These are phyloP conservation scores for Pilaira anomala DNA, from an alignment of 192 early-diverging fungal species.

Conservation along the genomic window DNA sequence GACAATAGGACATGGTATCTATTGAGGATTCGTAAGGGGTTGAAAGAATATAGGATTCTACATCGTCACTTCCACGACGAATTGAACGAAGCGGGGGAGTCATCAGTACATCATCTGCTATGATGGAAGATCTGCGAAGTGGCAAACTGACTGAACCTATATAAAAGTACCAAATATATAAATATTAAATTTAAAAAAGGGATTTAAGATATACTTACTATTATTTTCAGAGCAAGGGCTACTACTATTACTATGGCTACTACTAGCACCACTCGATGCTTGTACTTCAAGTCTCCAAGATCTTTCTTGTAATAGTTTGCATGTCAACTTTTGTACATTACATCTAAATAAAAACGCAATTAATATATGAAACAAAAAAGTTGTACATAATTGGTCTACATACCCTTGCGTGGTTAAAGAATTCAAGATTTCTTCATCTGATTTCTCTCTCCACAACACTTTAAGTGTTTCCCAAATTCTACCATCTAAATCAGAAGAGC, in stretches of 20 bases:
- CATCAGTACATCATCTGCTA: slow-evolving; percentile 7
- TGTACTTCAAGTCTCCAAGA: not conserved
- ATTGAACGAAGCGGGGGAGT: slow-evolving; percentile 3
- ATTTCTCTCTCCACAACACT: slow-evolving; percentile 23
- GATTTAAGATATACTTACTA: not conserved
- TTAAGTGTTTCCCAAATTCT: slow-evolving; percentile 30
- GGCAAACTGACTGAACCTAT: slow-evolving; percentile 13
- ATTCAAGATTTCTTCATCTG: slow-evolving; percentile 12
- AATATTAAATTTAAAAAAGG: not conserved
- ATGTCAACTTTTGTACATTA: slow-evolving; percentile 31
- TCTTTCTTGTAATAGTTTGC: slow-evolving; percentile 22
- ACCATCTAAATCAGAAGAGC: slow-evolving; percentile 18
- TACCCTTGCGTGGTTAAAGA: slow-evolving; percentile 18
- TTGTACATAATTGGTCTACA: too few species aligned
- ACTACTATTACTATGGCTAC: too few species aligned
- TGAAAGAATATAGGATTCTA: slow-evolving; percentile 1
- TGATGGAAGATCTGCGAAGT: slow-evolving; percentile 4
- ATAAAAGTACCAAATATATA: not conserved
- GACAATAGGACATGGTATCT: slow-evolving; percentile 3
- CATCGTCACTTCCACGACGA: slow-evolving; percentile 12
- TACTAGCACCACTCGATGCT: not conserved
- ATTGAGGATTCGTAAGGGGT: slow-evolving; percentile 22
- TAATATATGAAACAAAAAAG: not conserved
- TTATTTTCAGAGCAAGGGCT: slow-evolving; percentile 2
- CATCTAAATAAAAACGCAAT: not conserved